Evolutionary conservation across 768 basidiomycete species (phyloP).

Genomic region (Phanerodontia chrysosporium): DNA sequence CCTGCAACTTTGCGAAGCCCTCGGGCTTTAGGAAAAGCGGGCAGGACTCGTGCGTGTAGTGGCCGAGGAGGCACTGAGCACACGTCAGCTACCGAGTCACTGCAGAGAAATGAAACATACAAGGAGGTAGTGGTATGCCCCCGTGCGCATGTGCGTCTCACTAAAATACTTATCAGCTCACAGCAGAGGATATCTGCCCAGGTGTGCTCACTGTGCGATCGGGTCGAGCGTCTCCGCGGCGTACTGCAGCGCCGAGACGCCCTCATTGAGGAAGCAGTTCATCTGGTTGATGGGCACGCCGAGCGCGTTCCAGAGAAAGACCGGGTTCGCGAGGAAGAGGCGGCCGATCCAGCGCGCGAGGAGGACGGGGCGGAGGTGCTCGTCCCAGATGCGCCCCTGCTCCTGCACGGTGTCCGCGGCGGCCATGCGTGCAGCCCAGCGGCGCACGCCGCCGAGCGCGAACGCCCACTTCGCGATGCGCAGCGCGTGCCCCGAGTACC

Average conservation of each 20-base stretch:
- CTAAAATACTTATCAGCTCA: background rate
- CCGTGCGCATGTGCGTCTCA: conserved; percentile 14
- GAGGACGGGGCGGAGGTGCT: conserved; percentile 56
- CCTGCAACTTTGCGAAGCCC: conserved; percentile 54
- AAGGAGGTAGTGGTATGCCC: conserved; percentile 17
- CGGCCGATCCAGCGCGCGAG: conserved; percentile 10
- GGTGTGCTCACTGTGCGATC: conserved; percentile 20
- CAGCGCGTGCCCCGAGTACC: conserved; percentile 66
- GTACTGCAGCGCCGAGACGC: conserved; percentile 22
- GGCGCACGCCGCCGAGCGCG: conserved; percentile 50
- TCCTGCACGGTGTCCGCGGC: conserved; percentile 47
- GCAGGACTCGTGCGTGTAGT: conserved; percentile 54
- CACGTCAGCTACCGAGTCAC: background rate
- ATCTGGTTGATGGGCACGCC: conserved; percentile 58
- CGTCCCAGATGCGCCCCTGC: conserved; percentile 60
- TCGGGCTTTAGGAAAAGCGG: conserved; percentile 60
- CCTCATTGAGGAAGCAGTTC: conserved; percentile 31
- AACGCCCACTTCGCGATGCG: conserved; percentile 58
- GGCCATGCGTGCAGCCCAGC: conserved; percentile 54
- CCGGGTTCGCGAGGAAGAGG: conserved; percentile 13
- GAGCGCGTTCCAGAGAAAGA: conserved; percentile 74
- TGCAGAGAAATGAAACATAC: conserved; percentile 1
- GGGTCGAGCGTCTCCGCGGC: conserved; percentile 28
- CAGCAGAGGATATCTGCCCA: background rate
- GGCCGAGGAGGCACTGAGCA: conserved; percentile 41